Base-by-base conservation (phyloP, 768 basidiomycete species). In the Mycena rebaudengoi region DNA sequence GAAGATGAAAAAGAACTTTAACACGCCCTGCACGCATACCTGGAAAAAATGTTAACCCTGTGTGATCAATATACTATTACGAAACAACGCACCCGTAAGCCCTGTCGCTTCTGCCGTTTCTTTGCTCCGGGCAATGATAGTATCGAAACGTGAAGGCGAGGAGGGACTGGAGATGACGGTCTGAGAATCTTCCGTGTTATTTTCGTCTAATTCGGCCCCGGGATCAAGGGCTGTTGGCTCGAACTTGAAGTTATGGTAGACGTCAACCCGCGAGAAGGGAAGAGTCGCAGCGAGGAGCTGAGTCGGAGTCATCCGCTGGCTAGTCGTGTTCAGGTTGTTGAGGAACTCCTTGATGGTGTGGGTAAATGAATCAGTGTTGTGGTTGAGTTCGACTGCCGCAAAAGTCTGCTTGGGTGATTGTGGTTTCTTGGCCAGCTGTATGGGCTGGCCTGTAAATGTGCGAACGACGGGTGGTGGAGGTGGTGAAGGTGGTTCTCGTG, bases 131-230 rank as follows among this genome's bases (percentile, higher is more conserved):
- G 60, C 68, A 25, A 75, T 57, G 3, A 72, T 69, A 33, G 72
- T 72, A 56, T 76, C 74, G 70, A 74, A 75, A 0, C 66, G 57
- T 1, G 72, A 65, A 63, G 56, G n/a, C n/a, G 26, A n/a, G 40
- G 13, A 33, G 40, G 53, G 53, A 3, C 53, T 39, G 13, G 53
- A 41, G 4, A 16, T 43, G 2, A 43, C 53, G 6, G 53, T 55
- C 25, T 55, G 53, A 16, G 25, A 55, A 7, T 21, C 12, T n/a
- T 55, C 53, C 25, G 69, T 54, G 55, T 26, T 25, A 12, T 49
- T 25, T 30, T 35, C 28, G 12, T 45, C 46, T 62, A 50, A n/a
- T 21, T 70, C 67, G 12, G 64, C 60, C 8, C 70, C 67, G 46
- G 71, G 69, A 11, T 71, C 53, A 13, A 73, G 51, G 23, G 56